These are phyloP conservation scores for Flaveria brownii DNA, from an alignment of 129 eudicot species.

Conservation along the genomic window DNA sequence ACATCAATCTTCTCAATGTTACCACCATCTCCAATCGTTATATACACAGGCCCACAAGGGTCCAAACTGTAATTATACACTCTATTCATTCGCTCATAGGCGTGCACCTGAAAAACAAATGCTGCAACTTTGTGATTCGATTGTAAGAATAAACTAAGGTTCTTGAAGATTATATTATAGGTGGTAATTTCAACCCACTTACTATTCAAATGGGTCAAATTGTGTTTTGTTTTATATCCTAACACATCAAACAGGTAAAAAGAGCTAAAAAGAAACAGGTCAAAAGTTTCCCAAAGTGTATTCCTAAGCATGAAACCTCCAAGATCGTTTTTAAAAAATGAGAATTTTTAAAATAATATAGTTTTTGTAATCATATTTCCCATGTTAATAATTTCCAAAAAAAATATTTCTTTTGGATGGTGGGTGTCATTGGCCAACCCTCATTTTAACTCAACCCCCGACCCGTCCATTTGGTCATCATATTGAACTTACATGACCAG, in stretches of 20 bases:
- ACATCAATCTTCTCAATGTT: conserved; percentile 80
- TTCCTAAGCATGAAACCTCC: neutral
- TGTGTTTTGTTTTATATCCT: neutral
- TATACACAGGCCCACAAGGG: conserved; percentile 84
- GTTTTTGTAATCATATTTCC: neutral
- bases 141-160: neutral
- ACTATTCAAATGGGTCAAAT: neutral
- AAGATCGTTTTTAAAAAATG: neutral
- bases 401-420: neutral
- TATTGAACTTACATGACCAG: conserved; percentile 78
- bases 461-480: neutral
- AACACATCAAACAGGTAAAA: neutral
- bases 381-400: neutral
- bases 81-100: conserved; percentile 87
- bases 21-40: conserved; percentile 93
- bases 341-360: neutral
- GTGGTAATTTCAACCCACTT: conserved; percentile 3
- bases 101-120: conserved; percentile 66
- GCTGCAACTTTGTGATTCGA: neutral
- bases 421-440: neutral
- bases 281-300: conserved; percentile 4
- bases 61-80: conserved; percentile 76
- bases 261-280: neutral
- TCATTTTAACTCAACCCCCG: neutral
- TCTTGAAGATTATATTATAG: neutral